Evolutionary conservation across 2,329 filamentous ascomycete genomes (phyloP).

Genomic region (Penicillium carneum): DNA sequence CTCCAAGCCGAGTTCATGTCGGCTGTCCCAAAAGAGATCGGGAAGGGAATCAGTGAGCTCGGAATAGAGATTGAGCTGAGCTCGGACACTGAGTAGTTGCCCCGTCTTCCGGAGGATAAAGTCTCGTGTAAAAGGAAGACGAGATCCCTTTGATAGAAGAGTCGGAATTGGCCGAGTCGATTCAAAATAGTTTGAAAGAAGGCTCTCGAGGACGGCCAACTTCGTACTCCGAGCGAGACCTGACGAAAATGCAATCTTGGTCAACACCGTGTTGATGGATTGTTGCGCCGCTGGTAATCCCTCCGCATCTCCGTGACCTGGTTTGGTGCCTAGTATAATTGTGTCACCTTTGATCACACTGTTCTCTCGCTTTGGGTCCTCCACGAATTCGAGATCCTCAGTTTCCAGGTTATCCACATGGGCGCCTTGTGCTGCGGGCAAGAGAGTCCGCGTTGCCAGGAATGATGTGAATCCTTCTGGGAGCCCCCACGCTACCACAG

Average conservation of each 20-base stretch:
- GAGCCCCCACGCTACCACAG: constrained; percentile 89
- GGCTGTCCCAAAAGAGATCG: constrained; percentile 94
- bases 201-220: constrained; percentile 85
- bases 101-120: constrained; percentile 94
- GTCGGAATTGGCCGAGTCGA: constrained; percentile 83
- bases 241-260: constrained; percentile 95
- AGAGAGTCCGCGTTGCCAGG: constrained; percentile 74
- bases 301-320: constrained; percentile 36
- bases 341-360: constrained; percentile 85
- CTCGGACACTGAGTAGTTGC: constrained; percentile 84
- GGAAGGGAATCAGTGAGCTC: constrained; percentile 94
- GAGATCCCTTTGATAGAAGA: constrained; percentile 73
- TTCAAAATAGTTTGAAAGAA: constrained; percentile 83
- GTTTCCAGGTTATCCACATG: constrained; percentile 77
- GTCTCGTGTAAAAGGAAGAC: constrained; percentile 69
- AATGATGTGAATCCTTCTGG: constrained; percentile 74
- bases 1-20: constrained; percentile 86
- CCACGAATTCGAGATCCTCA: constrained; percentile 86
- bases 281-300: constrained; percentile 39
- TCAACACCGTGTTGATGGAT: constrained; percentile 71
- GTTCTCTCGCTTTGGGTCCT: constrained; percentile 74
- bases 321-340: constrained; percentile 83
- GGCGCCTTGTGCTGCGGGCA: constrained; percentile 76
- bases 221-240: constrained; percentile 92
- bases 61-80: constrained; percentile 94